Evolutionary conservation across 768 basidiomycete genomes (phyloP).

Genomic region (Neoboletus brunneissimus): DNA sequence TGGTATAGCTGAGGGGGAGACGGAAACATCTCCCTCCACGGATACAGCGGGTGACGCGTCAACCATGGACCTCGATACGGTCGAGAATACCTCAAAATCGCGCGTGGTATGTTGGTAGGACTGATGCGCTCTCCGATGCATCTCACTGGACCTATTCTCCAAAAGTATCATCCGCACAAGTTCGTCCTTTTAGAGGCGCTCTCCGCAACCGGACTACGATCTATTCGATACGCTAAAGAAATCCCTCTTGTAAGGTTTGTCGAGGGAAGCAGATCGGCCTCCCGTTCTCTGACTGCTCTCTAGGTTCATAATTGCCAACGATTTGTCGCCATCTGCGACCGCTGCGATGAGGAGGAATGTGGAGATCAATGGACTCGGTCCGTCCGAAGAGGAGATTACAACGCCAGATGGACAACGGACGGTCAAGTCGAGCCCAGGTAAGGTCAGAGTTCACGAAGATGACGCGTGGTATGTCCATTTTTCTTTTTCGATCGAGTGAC

Average conservation of each 20-base stretch:
- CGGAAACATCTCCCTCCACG: background rate
- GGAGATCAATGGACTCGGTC: slow-evolving; percentile 69
- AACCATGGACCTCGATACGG: background rate
- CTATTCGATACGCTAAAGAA: slow-evolving; percentile 97
- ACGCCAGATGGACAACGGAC: slow-evolving; percentile 8
- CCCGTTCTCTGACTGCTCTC: slow-evolving; percentile 37
- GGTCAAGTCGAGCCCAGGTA: slow-evolving; percentile 35
- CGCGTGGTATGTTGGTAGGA: slow-evolving; percentile 23
- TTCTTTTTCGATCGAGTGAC: background rate
- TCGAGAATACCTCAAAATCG: slow-evolving; percentile 8
- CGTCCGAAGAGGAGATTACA: slow-evolving; percentile 24
- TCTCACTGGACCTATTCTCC: background rate
- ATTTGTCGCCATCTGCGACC: slow-evolving; percentile 78
- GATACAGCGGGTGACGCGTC: background rate
- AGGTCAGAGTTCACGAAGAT: slow-evolving; percentile 83
- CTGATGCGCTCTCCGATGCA: background rate
- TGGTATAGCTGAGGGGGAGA: background rate
- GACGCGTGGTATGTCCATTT: slow-evolving; percentile 76
- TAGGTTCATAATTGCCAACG: slow-evolving; percentile 94
- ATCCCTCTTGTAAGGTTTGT: slow-evolving; percentile 85
- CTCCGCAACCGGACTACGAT: slow-evolving; percentile 92
- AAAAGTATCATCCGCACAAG: slow-evolving; percentile 58
- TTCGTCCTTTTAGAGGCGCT: slow-evolving; percentile 88
- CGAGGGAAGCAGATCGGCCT: background rate
- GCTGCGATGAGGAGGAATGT: slow-evolving; percentile 87